Evolutionary conservation across 306 rosid species (phyloP).

Genomic region (Cyamopsis tetragonoloba): DNA sequence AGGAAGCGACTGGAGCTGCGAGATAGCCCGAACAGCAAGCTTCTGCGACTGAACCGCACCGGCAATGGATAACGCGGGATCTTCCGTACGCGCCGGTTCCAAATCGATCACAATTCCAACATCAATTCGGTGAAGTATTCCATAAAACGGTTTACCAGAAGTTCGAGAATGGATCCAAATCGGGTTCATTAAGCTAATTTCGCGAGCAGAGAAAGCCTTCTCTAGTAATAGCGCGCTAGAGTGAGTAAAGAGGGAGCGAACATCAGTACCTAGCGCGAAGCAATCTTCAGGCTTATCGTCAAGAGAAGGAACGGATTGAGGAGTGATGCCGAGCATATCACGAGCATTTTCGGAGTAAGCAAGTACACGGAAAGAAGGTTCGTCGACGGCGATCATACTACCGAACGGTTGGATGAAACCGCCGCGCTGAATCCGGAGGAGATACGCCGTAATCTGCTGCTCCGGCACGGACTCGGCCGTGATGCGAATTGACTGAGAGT

Average conservation of each 20-base stretch:
- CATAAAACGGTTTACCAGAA: constrained; percentile 89
- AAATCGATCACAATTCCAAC: constrained; percentile 89
- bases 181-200: constrained; percentile 80
- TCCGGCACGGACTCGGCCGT: constrained; percentile 51
- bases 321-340: constrained; percentile 72
- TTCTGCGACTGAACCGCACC: constrained; percentile 98
- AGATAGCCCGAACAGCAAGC: constrained; percentile 87
- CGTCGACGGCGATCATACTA: constrained; percentile 69
- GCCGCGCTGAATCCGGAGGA: constrained; percentile 77
- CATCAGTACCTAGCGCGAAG: constrained; percentile 55
- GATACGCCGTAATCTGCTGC: constrained; percentile 73
- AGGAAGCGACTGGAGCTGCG: constrained; percentile 78
- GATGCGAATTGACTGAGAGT: constrained; percentile 42
- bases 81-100: constrained; percentile 82
- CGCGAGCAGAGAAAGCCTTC: constrained; percentile 79
- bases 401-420: constrained; percentile 90
- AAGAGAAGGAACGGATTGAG: constrained; percentile 69
- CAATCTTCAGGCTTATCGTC: constrained; percentile 33
- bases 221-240: constrained; percentile 55
- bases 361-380: constrained; percentile 49
- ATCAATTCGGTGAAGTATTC: constrained; percentile 80
- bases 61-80: constrained; percentile 93
- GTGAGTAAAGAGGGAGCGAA: constrained; percentile 53
- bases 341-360: constrained; percentile 73
- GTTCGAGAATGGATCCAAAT: constrained; percentile 78